phyloP scores from a whole-genome alignment of 768 basidiomycete species.

The Erythrobasidium yunnanense region DNA sequence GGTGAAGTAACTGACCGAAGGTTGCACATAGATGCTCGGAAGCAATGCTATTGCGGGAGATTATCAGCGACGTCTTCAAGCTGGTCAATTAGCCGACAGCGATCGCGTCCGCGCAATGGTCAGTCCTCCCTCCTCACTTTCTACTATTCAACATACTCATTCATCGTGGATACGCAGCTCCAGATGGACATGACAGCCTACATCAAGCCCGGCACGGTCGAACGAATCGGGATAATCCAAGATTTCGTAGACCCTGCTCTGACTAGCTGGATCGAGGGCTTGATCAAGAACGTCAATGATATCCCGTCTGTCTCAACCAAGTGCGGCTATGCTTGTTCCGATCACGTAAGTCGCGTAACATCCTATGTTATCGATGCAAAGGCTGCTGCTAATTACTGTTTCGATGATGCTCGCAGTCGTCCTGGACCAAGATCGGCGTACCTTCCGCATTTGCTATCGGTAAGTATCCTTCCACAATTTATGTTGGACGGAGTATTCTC shows the following conservation, averaged over 20 bases:
- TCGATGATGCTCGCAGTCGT: background rate
- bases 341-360: too few species aligned
- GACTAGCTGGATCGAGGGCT: constrained; percentile 33
- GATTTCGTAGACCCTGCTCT: constrained; percentile 35
- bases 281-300: constrained; percentile 36
- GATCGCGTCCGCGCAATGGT: constrained; percentile 16
- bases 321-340: constrained; percentile 39
- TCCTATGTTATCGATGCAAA: too few species aligned
- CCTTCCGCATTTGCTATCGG: constrained; percentile 31
- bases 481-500: background rate
- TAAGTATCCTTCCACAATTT: constrained; percentile 19
- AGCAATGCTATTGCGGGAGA: background rate
- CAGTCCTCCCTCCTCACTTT: background rate
- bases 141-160: too few species aligned
- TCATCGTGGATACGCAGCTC: background rate
- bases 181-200: constrained; percentile 42
- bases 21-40: background rate
- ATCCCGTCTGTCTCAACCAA: constrained; percentile 31
- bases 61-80: background rate
- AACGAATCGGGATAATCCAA: constrained; percentile 36
- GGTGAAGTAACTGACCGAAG: background rate
- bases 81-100: background rate
- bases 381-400: background rate
- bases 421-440: constrained; percentile 30
- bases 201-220: constrained; percentile 36